phyloP scores from a whole-genome alignment of 352 stramenopile species.

The Halophytophthora batemanensis region DNA sequence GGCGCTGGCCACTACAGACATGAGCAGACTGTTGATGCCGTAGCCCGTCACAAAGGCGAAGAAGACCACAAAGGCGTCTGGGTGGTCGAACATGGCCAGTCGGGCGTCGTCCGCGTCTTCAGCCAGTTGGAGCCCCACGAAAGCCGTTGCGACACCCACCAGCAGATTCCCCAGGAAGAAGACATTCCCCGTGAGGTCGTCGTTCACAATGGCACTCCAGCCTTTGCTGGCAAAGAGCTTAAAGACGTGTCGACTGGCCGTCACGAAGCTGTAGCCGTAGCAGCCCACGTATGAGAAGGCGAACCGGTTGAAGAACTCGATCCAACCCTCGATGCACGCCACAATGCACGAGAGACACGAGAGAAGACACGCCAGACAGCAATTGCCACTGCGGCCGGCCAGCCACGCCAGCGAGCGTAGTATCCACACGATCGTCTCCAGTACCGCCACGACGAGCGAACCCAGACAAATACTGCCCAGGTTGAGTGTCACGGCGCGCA shows the following conservation, averaged over 20 bases:
- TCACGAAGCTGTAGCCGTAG: slow-evolving; percentile 86
- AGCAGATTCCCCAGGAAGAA: slow-evolving; percentile 84
- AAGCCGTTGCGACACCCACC: slow-evolving; percentile 65
- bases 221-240: slow-evolving; percentile 77
- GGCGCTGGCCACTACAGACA: slow-evolving; percentile 71
- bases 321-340: slow-evolving; percentile 72
- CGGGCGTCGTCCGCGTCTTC: slow-evolving; percentile 43
- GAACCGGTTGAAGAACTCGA: slow-evolving; percentile 91
- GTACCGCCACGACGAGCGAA: slow-evolving; percentile 88
- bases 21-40: slow-evolving; percentile 61
- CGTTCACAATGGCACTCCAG: slow-evolving; percentile 88
- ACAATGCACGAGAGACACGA: slow-evolving; percentile 75
- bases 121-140: slow-evolving; percentile 55
- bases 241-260: slow-evolving; percentile 70
- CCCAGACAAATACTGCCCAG: slow-evolving; percentile 93
- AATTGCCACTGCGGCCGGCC: slow-evolving; percentile 65
- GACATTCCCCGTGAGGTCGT: slow-evolving; percentile 82
- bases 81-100: slow-evolving; percentile 64
- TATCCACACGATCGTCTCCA: slow-evolving; percentile 77
- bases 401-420: slow-evolving; percentile 66
- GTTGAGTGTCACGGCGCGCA: slow-evolving; percentile 83
- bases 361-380: slow-evolving; percentile 64
- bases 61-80: slow-evolving; percentile 59
- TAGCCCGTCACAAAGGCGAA: slow-evolving; percentile 78
- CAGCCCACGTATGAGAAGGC: slow-evolving; percentile 86